phyloP scores from a whole-genome alignment of 1,284 basidiomycete species.

The Marasmius tenuissimus region DNA sequence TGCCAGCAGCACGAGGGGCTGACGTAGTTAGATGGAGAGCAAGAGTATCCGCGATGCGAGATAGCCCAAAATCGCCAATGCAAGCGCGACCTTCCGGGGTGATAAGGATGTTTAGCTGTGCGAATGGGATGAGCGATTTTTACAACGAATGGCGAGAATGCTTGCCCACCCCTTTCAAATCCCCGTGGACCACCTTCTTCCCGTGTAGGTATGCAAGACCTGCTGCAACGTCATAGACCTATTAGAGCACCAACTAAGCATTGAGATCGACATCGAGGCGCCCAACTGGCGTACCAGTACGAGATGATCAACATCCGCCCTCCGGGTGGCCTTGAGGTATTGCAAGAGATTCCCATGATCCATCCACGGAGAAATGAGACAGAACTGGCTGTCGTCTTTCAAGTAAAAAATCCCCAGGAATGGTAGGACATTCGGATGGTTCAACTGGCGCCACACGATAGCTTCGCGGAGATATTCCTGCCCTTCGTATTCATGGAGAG shows the following conservation, averaged over 20 bases:
- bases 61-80: background rate
- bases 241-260: background rate
- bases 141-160: background rate
- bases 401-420: background rate
- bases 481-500: too few relatives aligned
- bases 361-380: slow-evolving; percentile 28
- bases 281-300: slow-evolving; percentile 19
- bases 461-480: background rate
- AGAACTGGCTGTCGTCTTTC: background rate
- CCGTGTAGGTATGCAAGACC: background rate
- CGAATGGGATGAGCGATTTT: background rate
- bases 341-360: slow-evolving; percentile 30
- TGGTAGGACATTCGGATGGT: background rate
- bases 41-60: background rate
- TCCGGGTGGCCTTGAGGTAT: slow-evolving; percentile 20
- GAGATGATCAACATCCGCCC: slow-evolving; percentile 16
- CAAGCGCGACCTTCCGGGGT: background rate
- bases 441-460: background rate
- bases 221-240: background rate
- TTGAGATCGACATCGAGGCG: background rate
- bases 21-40: background rate
- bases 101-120: background rate
- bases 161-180: background rate
- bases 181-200: background rate
- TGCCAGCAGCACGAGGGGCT: background rate